Conservation (phyloP, 2,329 filamentous ascomycete genomes). For the Trichoderma sp. region DNA sequence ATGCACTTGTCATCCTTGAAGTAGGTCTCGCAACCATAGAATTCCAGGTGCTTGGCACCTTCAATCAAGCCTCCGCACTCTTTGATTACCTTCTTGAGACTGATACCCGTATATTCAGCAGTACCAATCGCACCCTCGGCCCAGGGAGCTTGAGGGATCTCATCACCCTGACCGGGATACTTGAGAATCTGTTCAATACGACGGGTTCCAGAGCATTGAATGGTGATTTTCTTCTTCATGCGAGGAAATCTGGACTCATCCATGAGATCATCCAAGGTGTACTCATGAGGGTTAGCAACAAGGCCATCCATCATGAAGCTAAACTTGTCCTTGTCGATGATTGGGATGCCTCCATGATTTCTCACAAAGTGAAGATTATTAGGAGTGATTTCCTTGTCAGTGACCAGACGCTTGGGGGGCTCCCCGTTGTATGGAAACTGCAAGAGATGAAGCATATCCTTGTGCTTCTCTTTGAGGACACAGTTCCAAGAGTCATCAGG, state of each 20-base stretch:
- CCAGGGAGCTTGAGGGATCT: slow-evolving; percentile 16
- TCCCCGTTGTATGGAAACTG: slow-evolving; percentile 25
- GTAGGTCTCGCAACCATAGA: slow-evolving; percentile 20
- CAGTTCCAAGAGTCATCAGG: slow-evolving; percentile 16
- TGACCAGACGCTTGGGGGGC: slow-evolving; percentile 12
- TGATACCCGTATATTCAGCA: slow-evolving; percentile 1
- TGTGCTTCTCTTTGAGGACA: slow-evolving; percentile 21
- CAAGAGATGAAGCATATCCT: slow-evolving; percentile 18
- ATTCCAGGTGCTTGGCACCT: slow-evolving; percentile 14
- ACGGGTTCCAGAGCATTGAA: slow-evolving; percentile 20
- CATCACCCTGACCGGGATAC: slow-evolving; percentile 18
- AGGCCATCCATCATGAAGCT: slow-evolving; percentile 11
- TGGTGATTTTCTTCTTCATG: slow-evolving; percentile 8
- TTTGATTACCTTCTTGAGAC: slow-evolving; percentile 13
- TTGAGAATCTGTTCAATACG: slow-evolving; percentile 23
- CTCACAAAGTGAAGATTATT: slow-evolving; percentile 23
- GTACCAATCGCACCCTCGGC: slow-evolving; percentile 23
- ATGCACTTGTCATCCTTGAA: slow-evolving; percentile 24
- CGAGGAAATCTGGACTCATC: slow-evolving; percentile 23
- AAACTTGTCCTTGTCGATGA: slow-evolving; percentile 21
- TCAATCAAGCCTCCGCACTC: slow-evolving; percentile 15
- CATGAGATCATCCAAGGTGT: slow-evolving; percentile 15
- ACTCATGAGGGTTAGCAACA: slow-evolving; percentile 12
- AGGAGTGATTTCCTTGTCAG: slow-evolving; percentile 8
- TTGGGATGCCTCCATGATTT: slow-evolving; percentile 16